These are phyloP conservation scores for Begonia masoniana DNA, from an alignment of 306 rosid species.

Conservation along the genomic window DNA sequence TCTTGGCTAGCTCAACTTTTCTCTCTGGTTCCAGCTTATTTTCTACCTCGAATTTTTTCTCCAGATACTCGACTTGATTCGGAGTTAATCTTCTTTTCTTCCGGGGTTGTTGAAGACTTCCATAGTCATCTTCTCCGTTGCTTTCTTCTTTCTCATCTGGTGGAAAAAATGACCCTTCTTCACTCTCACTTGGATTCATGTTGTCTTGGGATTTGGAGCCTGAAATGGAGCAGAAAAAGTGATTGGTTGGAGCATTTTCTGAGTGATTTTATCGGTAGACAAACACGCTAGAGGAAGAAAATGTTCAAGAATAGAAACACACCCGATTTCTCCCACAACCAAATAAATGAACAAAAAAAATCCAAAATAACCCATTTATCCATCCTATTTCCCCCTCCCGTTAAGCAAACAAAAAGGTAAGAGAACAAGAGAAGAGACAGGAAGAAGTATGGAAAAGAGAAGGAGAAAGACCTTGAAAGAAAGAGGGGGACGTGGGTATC, in stretches of 20 bases:
- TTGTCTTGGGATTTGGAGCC: conserved; percentile 61
- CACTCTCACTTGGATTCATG: conserved; percentile 17
- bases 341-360: not conserved
- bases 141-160: conserved; percentile 34
- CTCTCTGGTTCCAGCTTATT: conserved; percentile 93
- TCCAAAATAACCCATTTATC: not conserved
- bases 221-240: conserved; percentile 11
- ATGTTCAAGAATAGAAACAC: not conserved
- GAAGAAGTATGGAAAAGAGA: not conserved
- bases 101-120: conserved; percentile 39
- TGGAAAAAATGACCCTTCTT: conserved; percentile 36
- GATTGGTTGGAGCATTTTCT: not conserved
- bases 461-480: conserved; percentile 44
- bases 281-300: not conserved
- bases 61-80: conserved; percentile 63
- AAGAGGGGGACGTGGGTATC: conserved; percentile 36
- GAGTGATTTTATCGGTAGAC: not conserved
- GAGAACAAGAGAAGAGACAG: not conserved
- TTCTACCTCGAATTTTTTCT: conserved; percentile 56
- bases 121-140: conserved; percentile 45
- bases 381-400: not conserved
- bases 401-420: not conserved
- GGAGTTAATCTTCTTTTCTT: conserved; percentile 65
- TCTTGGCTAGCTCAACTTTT: conserved; percentile 59
- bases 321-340: not conserved